Evolutionary conservation across 306 rosid genomes (phyloP).

Genomic region (Prunus campanulata): DNA sequence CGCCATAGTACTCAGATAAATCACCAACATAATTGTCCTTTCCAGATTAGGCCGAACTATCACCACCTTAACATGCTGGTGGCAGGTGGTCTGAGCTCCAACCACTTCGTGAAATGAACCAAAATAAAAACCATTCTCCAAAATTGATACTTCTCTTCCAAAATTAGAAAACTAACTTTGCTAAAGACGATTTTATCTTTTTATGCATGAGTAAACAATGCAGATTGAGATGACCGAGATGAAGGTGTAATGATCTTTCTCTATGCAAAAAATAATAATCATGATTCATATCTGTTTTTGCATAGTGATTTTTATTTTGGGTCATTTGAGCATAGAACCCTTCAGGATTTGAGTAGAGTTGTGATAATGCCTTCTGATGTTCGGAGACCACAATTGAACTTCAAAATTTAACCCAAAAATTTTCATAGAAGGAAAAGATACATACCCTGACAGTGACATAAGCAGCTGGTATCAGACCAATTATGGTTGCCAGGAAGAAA

Average conservation of each 20-base stretch:
- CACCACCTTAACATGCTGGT: neutral
- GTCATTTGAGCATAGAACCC: neutral
- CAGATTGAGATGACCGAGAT: neutral
- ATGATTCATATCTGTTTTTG: neutral
- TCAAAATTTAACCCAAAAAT: neutral
- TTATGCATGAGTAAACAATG: neutral
- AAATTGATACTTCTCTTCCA: neutral
- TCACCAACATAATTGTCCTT: neutral
- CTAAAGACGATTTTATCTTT: neutral
- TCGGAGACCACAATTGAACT: neutral
- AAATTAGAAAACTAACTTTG: neutral
- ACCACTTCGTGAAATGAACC: neutral
- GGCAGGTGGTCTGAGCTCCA: neutral
- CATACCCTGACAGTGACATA: conserved; percentile 90
- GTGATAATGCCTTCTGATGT: neutral
- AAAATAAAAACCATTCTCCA: neutral
- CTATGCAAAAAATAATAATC: neutral
- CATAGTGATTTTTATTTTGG: neutral
- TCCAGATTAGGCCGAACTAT: neutral
- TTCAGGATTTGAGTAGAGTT: neutral
- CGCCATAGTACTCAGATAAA: neutral
- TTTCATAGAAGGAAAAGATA: neutral
- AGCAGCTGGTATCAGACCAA: conserved; percentile 94
- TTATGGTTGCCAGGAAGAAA: conserved; percentile 71
- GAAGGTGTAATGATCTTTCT: neutral